Evolutionary conservation across 1,284 basidiomycete genomes (phyloP).

Genomic region (Stygiomarasmius scandens): DNA sequence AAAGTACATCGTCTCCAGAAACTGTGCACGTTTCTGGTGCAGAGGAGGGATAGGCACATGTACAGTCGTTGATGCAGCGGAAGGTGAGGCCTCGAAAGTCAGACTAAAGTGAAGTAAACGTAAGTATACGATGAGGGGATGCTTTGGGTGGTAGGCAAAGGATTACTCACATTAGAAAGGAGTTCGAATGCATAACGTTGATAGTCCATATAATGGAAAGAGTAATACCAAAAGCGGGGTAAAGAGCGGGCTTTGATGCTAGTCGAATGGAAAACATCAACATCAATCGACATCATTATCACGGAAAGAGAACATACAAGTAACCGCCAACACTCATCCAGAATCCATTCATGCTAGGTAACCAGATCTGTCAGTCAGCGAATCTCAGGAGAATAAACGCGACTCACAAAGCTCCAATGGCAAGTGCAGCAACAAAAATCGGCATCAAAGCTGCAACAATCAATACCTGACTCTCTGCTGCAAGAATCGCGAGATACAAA

Average conservation of each 20-base stretch:
- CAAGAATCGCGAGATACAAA: constrained; percentile 58
- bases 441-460: constrained; percentile 57
- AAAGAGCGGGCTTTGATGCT: constrained; percentile 55
- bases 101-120: constrained; percentile 38
- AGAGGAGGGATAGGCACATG: constrained; percentile 42
- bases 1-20: constrained; percentile 40
- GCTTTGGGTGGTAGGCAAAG: neutral
- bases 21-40: constrained; percentile 39
- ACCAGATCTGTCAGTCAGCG: neutral
- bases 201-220: constrained; percentile 57
- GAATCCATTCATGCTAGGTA: constrained; percentile 53
- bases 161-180: constrained; percentile 33
- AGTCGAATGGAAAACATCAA: neutral
- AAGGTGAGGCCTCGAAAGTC: constrained; percentile 55
- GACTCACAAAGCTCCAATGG: constrained; percentile 52
- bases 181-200: constrained; percentile 51
- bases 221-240: constrained; percentile 61
- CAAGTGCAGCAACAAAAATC: constrained; percentile 64
- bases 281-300: neutral
- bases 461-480: constrained; percentile 58
- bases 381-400: neutral
- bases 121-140: constrained; percentile 32
- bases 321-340: constrained; percentile 57
- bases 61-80: constrained; percentile 39
- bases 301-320: constrained; percentile 21